These are phyloP conservation scores for Dictyophora rubrovolvata DNA, from an alignment of 768 basidiomycete genomes.

Conservation along the genomic window DNA sequence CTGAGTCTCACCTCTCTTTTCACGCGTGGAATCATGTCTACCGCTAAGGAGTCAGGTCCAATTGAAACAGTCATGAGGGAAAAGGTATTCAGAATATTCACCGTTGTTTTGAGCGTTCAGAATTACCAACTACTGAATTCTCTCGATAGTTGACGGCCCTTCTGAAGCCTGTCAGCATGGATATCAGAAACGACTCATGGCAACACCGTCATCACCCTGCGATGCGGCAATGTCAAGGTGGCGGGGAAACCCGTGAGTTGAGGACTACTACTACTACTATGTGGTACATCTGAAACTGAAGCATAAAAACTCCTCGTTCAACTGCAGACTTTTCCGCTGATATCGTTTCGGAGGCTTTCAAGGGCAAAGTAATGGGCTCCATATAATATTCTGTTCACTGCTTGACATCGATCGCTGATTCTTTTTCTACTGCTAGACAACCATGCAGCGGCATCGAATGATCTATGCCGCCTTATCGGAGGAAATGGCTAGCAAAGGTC, in stretches of 20 bases:
- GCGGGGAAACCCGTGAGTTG: conserved; percentile 71
- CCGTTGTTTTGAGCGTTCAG: background rate
- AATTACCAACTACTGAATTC: background rate
- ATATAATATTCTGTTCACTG: conserved; percentile 6
- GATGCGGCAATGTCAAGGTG: conserved; percentile 62
- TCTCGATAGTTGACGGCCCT: conserved; percentile 44
- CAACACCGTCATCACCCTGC: conserved; percentile 77
- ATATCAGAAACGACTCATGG: conserved; percentile 73
- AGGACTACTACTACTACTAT: background rate
- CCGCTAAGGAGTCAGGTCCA: conserved; percentile 25
- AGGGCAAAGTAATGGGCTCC: conserved; percentile 58
- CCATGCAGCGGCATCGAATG: conserved; percentile 75
- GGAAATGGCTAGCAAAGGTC: conserved; percentile 50
- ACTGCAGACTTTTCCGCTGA: conserved; percentile 63
- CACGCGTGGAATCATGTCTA: conserved; percentile 6
- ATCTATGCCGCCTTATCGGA: conserved; percentile 63
- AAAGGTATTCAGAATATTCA: conserved; percentile 14
- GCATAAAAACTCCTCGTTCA: background rate
- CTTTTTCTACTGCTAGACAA: conserved; percentile 33
- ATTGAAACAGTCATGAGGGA: conserved; percentile 49
- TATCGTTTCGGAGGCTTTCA: conserved; percentile 62
- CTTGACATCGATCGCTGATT: background rate
- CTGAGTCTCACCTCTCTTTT: background rate
- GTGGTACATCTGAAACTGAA: background rate
- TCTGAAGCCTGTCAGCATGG: conserved; percentile 52